Conservation (phyloP, 2,329 filamentous ascomycete genomes). For the Fusarium nematophilum region DNA sequence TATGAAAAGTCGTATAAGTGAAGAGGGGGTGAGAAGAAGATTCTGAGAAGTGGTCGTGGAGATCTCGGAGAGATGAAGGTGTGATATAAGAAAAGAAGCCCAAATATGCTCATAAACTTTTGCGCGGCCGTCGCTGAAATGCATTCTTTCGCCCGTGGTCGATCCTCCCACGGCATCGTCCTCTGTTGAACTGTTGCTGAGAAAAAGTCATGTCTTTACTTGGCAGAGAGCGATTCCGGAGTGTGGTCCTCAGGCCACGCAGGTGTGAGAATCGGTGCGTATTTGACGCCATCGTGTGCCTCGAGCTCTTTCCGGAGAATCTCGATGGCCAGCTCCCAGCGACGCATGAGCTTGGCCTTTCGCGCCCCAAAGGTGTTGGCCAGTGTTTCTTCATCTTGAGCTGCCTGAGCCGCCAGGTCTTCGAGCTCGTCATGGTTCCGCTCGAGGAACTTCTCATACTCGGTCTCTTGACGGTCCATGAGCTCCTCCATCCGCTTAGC, state of each 20-base stretch:
- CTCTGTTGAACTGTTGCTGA: background rate
- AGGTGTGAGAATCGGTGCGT: slow-evolving; percentile 51
- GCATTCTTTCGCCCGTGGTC: background rate
- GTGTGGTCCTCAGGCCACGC: slow-evolving; percentile 45
- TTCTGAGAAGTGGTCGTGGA: slow-evolving; percentile 2
- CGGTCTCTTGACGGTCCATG: slow-evolving; percentile 63
- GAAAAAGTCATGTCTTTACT: slow-evolving; percentile 6
- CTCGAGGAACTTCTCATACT: slow-evolving; percentile 59
- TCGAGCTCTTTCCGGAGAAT: slow-evolving; percentile 66
- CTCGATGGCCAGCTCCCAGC: slow-evolving; percentile 66
- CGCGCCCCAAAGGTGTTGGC: slow-evolving; percentile 58
- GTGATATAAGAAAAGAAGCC: background rate
- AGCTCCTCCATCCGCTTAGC: slow-evolving; percentile 71
- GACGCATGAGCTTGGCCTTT: slow-evolving; percentile 55
- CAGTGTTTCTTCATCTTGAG: slow-evolving; percentile 63
- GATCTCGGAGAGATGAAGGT: background rate
- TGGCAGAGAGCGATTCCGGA: background rate
- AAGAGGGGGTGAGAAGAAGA: slow-evolving; percentile 9
- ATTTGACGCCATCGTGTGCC: slow-evolving; percentile 55
- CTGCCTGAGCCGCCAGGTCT: slow-evolving; percentile 58
- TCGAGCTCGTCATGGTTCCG: slow-evolving; percentile 62
- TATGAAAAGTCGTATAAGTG: slow-evolving; percentile 11
- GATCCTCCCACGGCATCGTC: background rate
- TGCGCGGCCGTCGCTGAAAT: background rate
- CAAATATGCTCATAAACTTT: slow-evolving; percentile 10